These are phyloP conservation scores for Chlorella sorokiniana DNA, from an alignment of 139 green algal species.

Conservation along the genomic window DNA sequence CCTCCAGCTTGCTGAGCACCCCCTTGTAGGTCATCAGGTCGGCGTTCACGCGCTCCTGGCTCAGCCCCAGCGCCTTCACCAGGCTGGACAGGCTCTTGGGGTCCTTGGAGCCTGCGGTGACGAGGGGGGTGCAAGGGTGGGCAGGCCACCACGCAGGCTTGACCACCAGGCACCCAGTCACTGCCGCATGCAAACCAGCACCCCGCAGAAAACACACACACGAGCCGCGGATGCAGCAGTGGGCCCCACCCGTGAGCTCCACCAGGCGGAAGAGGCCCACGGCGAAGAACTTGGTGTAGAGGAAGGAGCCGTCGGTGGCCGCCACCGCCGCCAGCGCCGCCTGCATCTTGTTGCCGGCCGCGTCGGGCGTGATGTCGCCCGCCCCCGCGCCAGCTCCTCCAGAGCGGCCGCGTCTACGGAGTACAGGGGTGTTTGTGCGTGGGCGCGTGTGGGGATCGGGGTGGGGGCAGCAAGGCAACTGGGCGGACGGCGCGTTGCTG, in stretches of 20 bases:
- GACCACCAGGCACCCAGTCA: neutral
- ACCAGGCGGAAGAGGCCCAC: conserved; percentile 91
- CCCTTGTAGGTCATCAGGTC: conserved; percentile 92
- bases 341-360: conserved; percentile 51
- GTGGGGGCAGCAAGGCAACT: no score
- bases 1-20: conserved; percentile 85
- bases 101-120: conserved; percentile 69
- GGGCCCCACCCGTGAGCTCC: conserved; percentile 77
- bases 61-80: conserved; percentile 75
- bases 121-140: neutral
- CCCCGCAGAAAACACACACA: neutral
- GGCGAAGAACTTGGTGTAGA: conserved; percentile 93
- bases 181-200: neutral
- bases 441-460: no score
- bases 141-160: neutral
- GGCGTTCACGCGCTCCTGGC: conserved; percentile 78
- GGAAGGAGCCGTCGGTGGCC: conserved; percentile 51
- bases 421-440: no score
- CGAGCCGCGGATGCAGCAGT: neutral
- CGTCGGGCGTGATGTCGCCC: conserved; percentile 54
- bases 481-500: neutral
- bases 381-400: conserved; percentile 58
- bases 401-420: conserved; percentile 61
- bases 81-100: conserved; percentile 80
- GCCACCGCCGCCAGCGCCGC: conserved; percentile 70